phyloP scores from a whole-genome alignment of 768 basidiomycete genomes.

The Agaricus subrufescens region DNA sequence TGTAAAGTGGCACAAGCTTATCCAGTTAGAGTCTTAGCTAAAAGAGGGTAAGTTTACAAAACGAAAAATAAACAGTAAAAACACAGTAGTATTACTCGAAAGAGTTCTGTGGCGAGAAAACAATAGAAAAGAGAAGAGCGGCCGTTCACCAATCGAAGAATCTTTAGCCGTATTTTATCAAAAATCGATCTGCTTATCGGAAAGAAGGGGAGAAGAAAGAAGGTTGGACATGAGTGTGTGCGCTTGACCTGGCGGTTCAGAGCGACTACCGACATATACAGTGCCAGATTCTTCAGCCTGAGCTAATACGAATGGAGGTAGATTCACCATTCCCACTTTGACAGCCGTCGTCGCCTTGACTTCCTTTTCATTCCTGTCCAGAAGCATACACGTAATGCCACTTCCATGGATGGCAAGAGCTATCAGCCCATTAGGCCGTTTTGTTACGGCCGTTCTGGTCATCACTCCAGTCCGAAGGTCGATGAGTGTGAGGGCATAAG shows the following conservation, averaged over 20 bases:
- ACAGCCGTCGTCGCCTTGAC: background rate
- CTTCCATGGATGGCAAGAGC: slow-evolving; percentile 15
- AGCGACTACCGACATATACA: slow-evolving; percentile 1
- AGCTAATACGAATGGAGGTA: slow-evolving; percentile 17
- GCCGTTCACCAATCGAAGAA: too few relatives aligned
- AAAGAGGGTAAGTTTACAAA: too few relatives aligned
- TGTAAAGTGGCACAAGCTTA: too few relatives aligned
- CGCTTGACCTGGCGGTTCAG: background rate
- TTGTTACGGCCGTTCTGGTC: slow-evolving; percentile 2
- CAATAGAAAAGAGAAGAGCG: too few relatives aligned
- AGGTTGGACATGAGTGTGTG: slow-evolving; percentile 1
- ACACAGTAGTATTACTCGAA: too few relatives aligned
- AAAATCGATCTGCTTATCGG: too few relatives aligned
- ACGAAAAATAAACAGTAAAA: too few relatives aligned
- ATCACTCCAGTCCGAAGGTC: slow-evolving; percentile 7
- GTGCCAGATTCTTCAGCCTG: background rate
- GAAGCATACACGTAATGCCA: slow-evolving; percentile 18
- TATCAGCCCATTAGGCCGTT: slow-evolving; percentile 11
- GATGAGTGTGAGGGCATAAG: background rate
- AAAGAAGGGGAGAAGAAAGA: background rate
- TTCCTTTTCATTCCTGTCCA: slow-evolving; percentile 11
- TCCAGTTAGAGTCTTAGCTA: too few relatives aligned
- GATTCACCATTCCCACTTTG: slow-evolving; percentile 17
- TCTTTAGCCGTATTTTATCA: too few relatives aligned
- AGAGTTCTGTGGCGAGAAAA: too few relatives aligned